Percentiles rank a stretch among this genome's conserved stretches.
These are phyloP conservation scores for Peterozyma xylosa DNA, from an alignment of 805 yeast genomes.

Conservation along the genomic window DNA sequence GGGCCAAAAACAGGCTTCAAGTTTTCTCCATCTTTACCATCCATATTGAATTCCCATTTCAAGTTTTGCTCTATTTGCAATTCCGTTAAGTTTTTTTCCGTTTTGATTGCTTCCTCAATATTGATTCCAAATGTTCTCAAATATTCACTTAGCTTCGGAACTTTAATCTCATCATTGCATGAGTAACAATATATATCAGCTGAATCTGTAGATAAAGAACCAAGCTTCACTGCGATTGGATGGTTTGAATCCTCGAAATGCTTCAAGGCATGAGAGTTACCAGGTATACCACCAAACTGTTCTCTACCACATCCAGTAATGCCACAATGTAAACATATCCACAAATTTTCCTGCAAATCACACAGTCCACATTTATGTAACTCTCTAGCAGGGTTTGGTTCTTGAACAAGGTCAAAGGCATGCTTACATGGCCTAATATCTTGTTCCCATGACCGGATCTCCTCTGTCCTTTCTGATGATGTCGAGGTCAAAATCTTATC, in stretches of 20 bases:
- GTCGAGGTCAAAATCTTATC: constrained; percentile 44
- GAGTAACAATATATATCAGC: constrained; percentile 86
- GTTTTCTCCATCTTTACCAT: constrained; percentile 59
- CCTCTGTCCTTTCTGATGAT: constrained; percentile 54
- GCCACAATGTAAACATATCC: constrained; percentile 94
- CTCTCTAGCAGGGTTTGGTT: constrained; percentile 18
- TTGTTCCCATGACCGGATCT: constrained; percentile 87
- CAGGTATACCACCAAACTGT: constrained; percentile 92
- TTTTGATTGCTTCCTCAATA: constrained; percentile 45
- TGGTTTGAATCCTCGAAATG: constrained; percentile 60
- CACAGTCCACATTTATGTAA: constrained; percentile 46
- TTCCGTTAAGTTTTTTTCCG: constrained; percentile 85
- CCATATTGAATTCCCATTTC: constrained; percentile 88
- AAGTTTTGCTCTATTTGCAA: constrained; percentile 87
- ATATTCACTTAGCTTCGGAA: constrained; percentile 44
- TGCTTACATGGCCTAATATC: constrained; percentile 80
- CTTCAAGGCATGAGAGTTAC: constrained; percentile 80
- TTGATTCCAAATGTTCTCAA: constrained; percentile 64
- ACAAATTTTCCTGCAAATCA: constrained; percentile 66
- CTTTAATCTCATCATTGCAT: constrained; percentile 84
- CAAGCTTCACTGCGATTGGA: constrained; percentile 83
- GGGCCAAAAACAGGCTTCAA: constrained; percentile 65
- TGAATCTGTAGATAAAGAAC: constrained; percentile 72
- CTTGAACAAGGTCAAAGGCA: constrained; percentile 46
- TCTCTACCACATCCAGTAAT: constrained; percentile 89